Conservation (phyloP, 2,329 filamentous ascomycete genomes). For the Colletotrichum karsti region DNA sequence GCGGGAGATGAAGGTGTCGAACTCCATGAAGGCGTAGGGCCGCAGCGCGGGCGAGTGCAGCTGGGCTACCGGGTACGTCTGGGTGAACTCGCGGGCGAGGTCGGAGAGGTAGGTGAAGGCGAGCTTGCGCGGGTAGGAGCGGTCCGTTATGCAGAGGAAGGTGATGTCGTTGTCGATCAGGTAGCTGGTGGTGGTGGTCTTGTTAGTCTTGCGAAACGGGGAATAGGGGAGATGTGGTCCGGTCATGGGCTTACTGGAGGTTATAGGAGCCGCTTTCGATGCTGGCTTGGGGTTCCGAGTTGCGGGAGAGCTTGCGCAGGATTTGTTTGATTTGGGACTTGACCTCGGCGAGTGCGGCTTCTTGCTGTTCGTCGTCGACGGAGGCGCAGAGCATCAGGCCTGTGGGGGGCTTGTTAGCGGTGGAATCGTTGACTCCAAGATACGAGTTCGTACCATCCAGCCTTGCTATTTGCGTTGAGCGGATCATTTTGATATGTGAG, state of each 20-base stretch:
- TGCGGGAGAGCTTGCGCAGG: constrained; percentile 86
- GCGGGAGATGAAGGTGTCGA: constrained; percentile 95
- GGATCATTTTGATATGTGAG: constrained; percentile 70
- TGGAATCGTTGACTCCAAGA: background rate
- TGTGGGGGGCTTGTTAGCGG: constrained; percentile 47
- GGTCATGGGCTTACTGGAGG: constrained; percentile 73
- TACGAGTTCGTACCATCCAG: constrained; percentile 74
- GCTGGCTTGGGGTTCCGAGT: constrained; percentile 88
- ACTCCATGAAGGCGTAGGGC: constrained; percentile 97
- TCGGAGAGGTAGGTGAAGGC: constrained; percentile 98
- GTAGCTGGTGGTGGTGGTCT: constrained; percentile 66
- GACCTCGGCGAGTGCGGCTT: constrained; percentile 82
- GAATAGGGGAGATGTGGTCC: too few species aligned
- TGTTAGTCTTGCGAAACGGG: too few species aligned
- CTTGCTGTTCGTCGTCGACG: constrained; percentile 87
- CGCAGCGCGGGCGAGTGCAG: constrained; percentile 79
- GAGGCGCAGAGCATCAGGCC: constrained; percentile 95
- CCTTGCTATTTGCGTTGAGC: constrained; percentile 92
- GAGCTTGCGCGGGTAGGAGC: constrained; percentile 95
- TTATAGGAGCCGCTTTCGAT: constrained; percentile 87
- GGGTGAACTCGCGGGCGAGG: constrained; percentile 89
- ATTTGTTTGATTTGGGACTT: constrained; percentile 92
- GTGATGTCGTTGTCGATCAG: constrained; percentile 83
- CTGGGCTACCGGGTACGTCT: constrained; percentile 78
- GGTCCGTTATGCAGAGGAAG: constrained; percentile 94